These are phyloP conservation scores for Tripidium arundinaceum DNA, from an alignment of 202 grass and related monocot genomes.

Conservation along the genomic window DNA sequence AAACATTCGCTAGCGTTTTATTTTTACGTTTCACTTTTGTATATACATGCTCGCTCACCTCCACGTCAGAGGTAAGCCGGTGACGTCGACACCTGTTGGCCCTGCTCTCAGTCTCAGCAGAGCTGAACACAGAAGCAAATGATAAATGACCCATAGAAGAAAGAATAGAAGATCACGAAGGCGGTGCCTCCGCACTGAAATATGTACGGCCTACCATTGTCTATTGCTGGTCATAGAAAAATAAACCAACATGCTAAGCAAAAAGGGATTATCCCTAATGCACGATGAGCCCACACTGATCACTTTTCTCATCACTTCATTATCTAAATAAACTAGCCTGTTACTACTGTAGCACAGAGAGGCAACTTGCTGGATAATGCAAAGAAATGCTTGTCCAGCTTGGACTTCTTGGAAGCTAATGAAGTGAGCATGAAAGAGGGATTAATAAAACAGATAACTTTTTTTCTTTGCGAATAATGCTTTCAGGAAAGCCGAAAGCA, in stretches of 20 bases:
- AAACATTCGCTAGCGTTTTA: neutral
- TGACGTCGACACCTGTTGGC: neutral
- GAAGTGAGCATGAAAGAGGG: conserved; percentile 27
- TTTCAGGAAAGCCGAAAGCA: conserved; percentile 26
- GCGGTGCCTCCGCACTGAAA: neutral
- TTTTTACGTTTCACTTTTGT: no score
- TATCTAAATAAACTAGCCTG: neutral
- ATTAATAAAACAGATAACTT: conserved; percentile 11
- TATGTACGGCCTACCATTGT: conserved; percentile 11
- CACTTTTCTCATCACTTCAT: neutral
- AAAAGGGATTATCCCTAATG: conserved; percentile 24
- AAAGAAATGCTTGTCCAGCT: conserved; percentile 32
- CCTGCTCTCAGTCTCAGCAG: neutral
- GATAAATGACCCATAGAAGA: conserved; percentile 3
- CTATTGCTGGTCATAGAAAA: conserved; percentile 15
- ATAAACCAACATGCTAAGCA: conserved; percentile 1
- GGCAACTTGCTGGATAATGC: conserved; percentile 38
- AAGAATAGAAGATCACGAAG: neutral
- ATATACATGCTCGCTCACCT: neutral
- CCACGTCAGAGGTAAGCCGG: neutral
- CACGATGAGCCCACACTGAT: neutral
- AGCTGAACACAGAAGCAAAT: conserved; percentile 17
- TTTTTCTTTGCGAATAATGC: conserved; percentile 20
- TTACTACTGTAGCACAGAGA: neutral
- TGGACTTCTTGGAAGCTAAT: conserved; percentile 40